Percentiles rank a stretch among this genome's conserved stretches.
These are phyloP conservation scores for Botrytis galanthina DNA, from an alignment of 2,329 filamentous ascomycete species.

Conservation along the genomic window DNA sequence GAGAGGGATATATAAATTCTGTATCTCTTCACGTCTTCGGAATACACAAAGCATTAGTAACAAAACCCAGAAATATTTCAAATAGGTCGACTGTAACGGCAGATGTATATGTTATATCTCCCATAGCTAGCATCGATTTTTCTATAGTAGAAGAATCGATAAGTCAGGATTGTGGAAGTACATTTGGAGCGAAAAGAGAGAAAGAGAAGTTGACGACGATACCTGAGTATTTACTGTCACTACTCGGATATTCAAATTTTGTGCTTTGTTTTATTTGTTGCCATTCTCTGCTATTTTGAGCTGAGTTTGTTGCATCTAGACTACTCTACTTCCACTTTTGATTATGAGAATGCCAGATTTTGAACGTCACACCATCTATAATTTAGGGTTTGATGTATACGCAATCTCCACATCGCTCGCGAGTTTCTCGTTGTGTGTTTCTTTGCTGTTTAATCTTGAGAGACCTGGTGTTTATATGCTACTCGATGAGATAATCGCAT, in stretches of 20 bases:
- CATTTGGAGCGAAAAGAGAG: fast-evolving
- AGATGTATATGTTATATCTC: not conserved
- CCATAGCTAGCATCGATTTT: not conserved
- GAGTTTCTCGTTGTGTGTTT: not conserved
- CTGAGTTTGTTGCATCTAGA: not conserved
- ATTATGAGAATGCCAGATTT: not conserved
- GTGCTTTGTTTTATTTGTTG: not conserved
- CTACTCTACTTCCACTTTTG: fast-evolving
- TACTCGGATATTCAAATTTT: not conserved
- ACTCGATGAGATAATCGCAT: not conserved
- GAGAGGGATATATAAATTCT: not conserved
- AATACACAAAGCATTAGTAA: not conserved
- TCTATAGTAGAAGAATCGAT: fast-evolving
- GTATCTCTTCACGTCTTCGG: not conserved
- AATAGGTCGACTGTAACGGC: too few relatives aligned
- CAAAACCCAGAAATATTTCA: too few relatives aligned
- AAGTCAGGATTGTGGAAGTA: not conserved
- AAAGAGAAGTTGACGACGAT: not conserved
- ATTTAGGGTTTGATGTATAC: not conserved
- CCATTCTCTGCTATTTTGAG: fast-evolving
- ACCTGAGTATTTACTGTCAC: not conserved
- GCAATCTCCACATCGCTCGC: not conserved
- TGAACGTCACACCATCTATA: not conserved
- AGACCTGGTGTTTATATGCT: not conserved
- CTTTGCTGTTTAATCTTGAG: not conserved